Conservation (phyloP, 1,139 yeast species). For the Scheffersomyces parashehatae region DNA sequence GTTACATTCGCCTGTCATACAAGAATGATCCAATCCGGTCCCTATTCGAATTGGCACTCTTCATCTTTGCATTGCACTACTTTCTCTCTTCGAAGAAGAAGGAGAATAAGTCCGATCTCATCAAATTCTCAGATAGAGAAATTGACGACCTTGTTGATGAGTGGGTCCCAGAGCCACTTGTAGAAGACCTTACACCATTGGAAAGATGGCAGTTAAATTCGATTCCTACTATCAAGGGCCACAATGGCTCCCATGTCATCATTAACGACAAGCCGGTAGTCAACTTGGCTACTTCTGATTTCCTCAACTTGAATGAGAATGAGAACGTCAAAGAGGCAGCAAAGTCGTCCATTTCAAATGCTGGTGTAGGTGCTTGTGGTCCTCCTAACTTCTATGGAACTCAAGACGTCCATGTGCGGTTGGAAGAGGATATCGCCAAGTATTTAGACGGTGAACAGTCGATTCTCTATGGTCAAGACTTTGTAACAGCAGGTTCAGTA, state of each 20-base stretch:
- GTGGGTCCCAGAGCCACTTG: constrained; percentile 89
- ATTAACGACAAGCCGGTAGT: constrained; percentile 39
- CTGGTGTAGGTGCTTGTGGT: constrained; percentile 98
- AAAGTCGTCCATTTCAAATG: constrained; percentile 55
- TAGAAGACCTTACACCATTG: constrained; percentile 48
- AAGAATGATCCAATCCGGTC: constrained; percentile 94
- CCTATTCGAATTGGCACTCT: constrained; percentile 71
- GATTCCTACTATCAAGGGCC: constrained; percentile 64
- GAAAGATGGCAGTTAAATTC: constrained; percentile 65
- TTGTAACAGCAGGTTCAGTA: constrained; percentile 92
- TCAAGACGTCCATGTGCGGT: constrained; percentile 84
- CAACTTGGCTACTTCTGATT: constrained; percentile 67
- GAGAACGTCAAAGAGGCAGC: constrained; percentile 55
- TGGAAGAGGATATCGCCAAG: constrained; percentile 73
- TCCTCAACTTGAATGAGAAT: constrained; percentile 56
- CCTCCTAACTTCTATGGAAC: constrained; percentile 98
- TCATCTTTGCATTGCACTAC: constrained; percentile 84
- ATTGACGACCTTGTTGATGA: constrained; percentile 83
- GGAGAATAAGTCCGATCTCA: constrained; percentile 71
- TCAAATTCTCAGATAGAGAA: constrained; percentile 64
- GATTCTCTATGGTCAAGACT: constrained; percentile 91
- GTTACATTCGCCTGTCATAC: constrained; percentile 86
- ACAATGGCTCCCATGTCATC: constrained; percentile 52
- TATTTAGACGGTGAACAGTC: constrained; percentile 78
- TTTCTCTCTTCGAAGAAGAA: constrained; percentile 82